Percentiles rank a stretch among this genome's conserved stretches.
phyloP scores from a whole-genome alignment of 1,284 basidiomycete genomes.

The Pterulicium gracile region DNA sequence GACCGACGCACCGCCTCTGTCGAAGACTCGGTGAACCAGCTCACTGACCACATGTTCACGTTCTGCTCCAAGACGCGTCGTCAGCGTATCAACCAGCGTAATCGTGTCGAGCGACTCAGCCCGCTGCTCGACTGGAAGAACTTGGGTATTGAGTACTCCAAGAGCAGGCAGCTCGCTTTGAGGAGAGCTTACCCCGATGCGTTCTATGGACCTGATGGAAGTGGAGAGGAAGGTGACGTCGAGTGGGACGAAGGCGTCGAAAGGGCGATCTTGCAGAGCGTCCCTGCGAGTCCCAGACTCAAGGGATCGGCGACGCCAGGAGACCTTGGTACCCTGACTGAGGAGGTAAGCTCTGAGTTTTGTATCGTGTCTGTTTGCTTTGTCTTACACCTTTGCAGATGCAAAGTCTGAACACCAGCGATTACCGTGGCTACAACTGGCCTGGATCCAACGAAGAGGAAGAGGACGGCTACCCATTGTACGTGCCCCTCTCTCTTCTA shows the following conservation, averaged over 20 bases:
- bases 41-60: constrained; percentile 63
- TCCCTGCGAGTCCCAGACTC: constrained; percentile 82
- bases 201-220: constrained; percentile 49
- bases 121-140: constrained; percentile 98
- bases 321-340: constrained; percentile 88
- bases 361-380: constrained; percentile 2
- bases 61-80: constrained; percentile 88
- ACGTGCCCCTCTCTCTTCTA: constrained; percentile 19
- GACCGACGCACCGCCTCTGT: constrained; percentile 86
- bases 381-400: constrained; percentile 38
- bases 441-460: constrained; percentile 62
- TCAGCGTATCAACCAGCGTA: constrained; percentile 97
- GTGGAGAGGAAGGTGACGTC: constrained; percentile 24
- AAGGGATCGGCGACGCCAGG: constrained; percentile 81
- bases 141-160: constrained; percentile 93
- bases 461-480: constrained; percentile 89
- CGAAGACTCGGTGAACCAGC: constrained; percentile 82
- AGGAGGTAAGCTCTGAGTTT: constrained; percentile 45
- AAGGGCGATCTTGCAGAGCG: constrained; percentile 60
- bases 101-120: constrained; percentile 88
- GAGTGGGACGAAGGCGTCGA: constrained; percentile 33
- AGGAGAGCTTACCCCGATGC: constrained; percentile 92
- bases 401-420: constrained; percentile 78
- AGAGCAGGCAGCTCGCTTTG: constrained; percentile 87
- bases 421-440: constrained; percentile 79